Conservation (phyloP, 1,284 basidiomycete species). For the Malassezia restricta region DNA sequence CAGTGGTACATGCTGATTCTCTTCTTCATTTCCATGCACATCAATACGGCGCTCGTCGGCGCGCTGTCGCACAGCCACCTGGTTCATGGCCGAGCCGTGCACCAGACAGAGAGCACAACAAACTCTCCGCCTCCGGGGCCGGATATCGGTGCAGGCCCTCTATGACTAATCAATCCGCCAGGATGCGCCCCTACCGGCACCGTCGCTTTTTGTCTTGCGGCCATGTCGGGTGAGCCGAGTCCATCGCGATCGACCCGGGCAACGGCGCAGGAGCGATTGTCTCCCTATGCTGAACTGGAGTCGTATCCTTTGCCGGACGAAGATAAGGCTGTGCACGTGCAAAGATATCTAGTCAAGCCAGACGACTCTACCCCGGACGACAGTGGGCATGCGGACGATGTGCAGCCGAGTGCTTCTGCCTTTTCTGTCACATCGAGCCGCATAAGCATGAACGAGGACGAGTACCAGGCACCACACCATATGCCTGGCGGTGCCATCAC, state of each 20-base stretch:
- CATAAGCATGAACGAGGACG: constrained; percentile 8
- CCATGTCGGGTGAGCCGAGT: too few relatives aligned
- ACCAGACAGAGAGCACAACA: neutral
- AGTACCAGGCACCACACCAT: constrained; percentile 35
- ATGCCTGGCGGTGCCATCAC: constrained; percentile 44
- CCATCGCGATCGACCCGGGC: too few relatives aligned
- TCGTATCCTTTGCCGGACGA: constrained; percentile 10
- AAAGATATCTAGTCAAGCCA: constrained; percentile 1
- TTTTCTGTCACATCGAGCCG: neutral
- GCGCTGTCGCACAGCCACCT: neutral
- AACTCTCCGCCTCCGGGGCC: neutral
- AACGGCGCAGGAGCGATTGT: neutral
- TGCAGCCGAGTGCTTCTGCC: neutral
- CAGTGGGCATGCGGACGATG: neutral
- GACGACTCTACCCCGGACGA: neutral
- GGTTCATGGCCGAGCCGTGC: neutral
- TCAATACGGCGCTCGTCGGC: neutral
- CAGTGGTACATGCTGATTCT: neutral
- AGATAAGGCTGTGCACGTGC: constrained; percentile 8
- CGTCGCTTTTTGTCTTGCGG: too few relatives aligned
- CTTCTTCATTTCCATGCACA: neutral
- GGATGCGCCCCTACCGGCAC: neutral
- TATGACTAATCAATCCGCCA: neutral
- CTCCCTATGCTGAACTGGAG: constrained; percentile 5
- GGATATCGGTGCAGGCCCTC: neutral